A percentile compares a stretch with the other conserved stretches of the same genome.
Conservation (phyloP, 495 filamentous ascomycete genomes). For the Achaetomiella virescens region DNA sequence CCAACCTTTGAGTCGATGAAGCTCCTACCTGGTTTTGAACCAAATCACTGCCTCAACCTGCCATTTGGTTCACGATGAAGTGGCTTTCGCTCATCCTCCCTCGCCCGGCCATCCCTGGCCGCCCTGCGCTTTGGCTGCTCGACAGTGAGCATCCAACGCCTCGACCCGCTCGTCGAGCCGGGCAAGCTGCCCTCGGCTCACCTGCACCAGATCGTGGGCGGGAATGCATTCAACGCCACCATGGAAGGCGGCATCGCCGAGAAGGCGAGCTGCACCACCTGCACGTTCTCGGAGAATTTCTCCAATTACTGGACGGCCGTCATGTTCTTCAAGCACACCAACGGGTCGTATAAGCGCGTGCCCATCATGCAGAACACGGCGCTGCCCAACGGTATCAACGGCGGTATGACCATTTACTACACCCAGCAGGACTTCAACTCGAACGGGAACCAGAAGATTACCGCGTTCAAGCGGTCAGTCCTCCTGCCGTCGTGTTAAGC, state of each 20-base stretch:
- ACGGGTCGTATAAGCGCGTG: constrained; percentile 44
- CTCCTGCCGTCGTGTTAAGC: background rate
- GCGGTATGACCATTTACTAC: constrained; percentile 47
- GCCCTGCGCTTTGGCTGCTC: constrained; percentile 44
- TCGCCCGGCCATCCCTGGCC: constrained; percentile 35
- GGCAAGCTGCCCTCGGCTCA: constrained; percentile 37
- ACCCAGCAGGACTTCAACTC: constrained; percentile 41
- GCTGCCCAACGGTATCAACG: constrained; percentile 40
- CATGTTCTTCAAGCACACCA: constrained; percentile 47
- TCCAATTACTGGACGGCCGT: constrained; percentile 47
- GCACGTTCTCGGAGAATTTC: constrained; percentile 41
- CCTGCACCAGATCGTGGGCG: constrained; percentile 45
- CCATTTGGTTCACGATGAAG: constrained; percentile 35
- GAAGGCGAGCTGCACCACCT: constrained; percentile 40
- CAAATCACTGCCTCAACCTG: background rate
- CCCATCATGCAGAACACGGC: constrained; percentile 38
- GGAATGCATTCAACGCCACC: constrained; percentile 44
- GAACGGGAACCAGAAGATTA: constrained; percentile 41
- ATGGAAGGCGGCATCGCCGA: constrained; percentile 43
- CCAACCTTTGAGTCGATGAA: background rate
- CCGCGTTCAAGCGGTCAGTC: constrained; percentile 40
- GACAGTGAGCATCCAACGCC: constrained; percentile 39
- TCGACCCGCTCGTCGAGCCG: constrained; percentile 42
- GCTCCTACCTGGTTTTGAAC: background rate
- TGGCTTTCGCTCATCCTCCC: constrained; percentile 33